Conservation (phyloP, 2,329 filamentous ascomycete species). For the Colletotrichum sp. region DNA sequence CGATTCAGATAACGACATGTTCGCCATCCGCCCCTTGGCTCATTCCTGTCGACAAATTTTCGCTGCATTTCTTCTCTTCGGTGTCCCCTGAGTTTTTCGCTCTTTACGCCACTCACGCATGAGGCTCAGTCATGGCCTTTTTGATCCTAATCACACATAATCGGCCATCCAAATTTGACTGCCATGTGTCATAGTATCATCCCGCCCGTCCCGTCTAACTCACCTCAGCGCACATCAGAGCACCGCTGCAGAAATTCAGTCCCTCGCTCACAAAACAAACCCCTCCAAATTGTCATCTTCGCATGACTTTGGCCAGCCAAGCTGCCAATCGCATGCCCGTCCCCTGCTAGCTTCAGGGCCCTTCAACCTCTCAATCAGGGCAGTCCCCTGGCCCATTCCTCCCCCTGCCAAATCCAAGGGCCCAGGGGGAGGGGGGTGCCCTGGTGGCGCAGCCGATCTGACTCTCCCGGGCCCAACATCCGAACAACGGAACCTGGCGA, state of each 20-base stretch:
- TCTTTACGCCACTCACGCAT: not conserved
- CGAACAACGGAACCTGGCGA: slow-evolving; percentile 4
- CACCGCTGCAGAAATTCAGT: not conserved
- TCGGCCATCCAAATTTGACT: not conserved
- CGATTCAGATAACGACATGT: slow-evolving; percentile 17
- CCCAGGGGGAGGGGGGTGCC: not conserved
- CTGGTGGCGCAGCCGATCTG: slow-evolving; percentile 17
- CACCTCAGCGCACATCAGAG: not conserved
- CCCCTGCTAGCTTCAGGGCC: slow-evolving; percentile 3
- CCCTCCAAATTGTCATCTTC: not conserved
- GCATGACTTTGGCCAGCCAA: slow-evolving; percentile 1
- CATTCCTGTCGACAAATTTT: not conserved
- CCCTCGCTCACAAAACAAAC: not conserved
- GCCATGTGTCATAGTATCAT: not conserved
- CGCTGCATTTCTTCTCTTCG: not conserved
- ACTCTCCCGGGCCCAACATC: slow-evolving; percentile 15
- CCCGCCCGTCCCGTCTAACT: not conserved
- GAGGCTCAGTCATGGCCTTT: not conserved
- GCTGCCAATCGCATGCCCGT: not conserved
- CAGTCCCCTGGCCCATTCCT: not conserved
- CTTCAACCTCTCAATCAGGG: not conserved
- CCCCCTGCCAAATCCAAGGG: not conserved
- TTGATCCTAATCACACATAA: not conserved
- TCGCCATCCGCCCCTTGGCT: not conserved
- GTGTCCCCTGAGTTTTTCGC: not conserved